Base-by-base conservation (phyloP, 129 eudicot species). In the Flaveria brownii region DNA sequence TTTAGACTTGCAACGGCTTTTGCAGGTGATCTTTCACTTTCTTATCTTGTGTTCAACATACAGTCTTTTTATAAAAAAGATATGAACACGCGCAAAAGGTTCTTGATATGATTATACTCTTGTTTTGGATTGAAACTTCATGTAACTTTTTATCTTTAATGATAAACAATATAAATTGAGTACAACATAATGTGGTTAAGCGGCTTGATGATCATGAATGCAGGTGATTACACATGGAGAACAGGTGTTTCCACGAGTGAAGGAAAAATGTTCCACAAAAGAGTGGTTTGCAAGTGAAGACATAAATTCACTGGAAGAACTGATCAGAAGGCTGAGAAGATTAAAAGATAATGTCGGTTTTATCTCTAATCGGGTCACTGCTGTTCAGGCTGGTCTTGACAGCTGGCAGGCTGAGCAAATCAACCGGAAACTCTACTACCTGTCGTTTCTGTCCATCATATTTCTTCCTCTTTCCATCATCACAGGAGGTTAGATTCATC, bases 361-460 rank as follows among this genome's bases (percentile, higher is more conserved):
- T 73, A 90, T 90, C 84, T 92, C 96, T 13, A 93, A 88, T 74
- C 96, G 98, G 10, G 93, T 93, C 75, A 88, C 92, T 2, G 98
- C 98, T 10, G 89, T 93, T 9, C 98, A 93, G 74, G 96, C 97
- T 22, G 95, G 98, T 42, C 97, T 93, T 5, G 97, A 93, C 67
- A 93, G 97, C 57, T 93, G 98, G 98, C 98, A 90, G 77, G 80
- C 98, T 0, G 98, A 93, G 80, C 98, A 93, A 73, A 93, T 93
- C 74, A 93, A 93, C 85, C 75, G 88, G 80, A 93, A 93, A 66
- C 92, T 93, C 26, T 93, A 93, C 84, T 93, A 93, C 69, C 91
- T 93, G 9, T 93, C 98, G 0, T 90, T 93, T 83, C 96, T 93
- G 16, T 93, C 98, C 47, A 86, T 93, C 89, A 81, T 90, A 82